These are phyloP conservation scores for Irpex lacteus DNA, from an alignment of 1,284 basidiomycete genomes.

Conservation along the genomic window DNA sequence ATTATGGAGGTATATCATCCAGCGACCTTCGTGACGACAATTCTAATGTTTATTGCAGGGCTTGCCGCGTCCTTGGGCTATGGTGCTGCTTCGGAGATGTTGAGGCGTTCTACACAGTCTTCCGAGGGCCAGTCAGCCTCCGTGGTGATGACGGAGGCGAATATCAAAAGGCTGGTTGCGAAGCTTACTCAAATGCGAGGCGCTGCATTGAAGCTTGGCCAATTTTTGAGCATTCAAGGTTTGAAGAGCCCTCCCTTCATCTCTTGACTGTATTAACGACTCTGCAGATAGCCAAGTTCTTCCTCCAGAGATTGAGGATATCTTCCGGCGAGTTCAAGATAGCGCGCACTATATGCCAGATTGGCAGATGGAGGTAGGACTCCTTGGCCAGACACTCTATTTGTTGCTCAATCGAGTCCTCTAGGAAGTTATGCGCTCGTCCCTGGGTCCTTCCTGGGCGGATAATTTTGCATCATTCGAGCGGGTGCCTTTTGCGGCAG, in stretches of 20 bases:
- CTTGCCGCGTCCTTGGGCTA: conserved; percentile 71
- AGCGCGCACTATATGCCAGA: conserved; percentile 98
- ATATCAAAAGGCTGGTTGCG: conserved; percentile 86
- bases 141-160: conserved; percentile 85
- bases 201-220: conserved; percentile 94
- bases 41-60: conserved; percentile 36
- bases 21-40: not conserved
- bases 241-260: not conserved
- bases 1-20: conserved; percentile 77
- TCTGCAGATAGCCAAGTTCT: conserved; percentile 79
- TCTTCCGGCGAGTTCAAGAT: conserved; percentile 91
- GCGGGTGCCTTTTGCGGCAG: conserved; percentile 90
- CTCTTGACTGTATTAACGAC: not conserved
- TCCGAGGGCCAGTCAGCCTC: conserved; percentile 34
- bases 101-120: conserved; percentile 29
- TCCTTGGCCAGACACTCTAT: too few relatives aligned
- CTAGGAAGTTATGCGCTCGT: conserved; percentile 73
- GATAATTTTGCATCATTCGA: conserved; percentile 76
- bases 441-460: conserved; percentile 80
- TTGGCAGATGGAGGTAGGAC: conserved; percentile 88
- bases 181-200: conserved; percentile 95
- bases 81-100: conserved; percentile 57
- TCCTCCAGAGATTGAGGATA: conserved; percentile 85
- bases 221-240: conserved; percentile 99
- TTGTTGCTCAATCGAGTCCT: not conserved